Percentiles rank a stretch among this genome's conserved stretches.
Conservation (phyloP, 345 rosid species). For the Lepidium didymum region DNA sequence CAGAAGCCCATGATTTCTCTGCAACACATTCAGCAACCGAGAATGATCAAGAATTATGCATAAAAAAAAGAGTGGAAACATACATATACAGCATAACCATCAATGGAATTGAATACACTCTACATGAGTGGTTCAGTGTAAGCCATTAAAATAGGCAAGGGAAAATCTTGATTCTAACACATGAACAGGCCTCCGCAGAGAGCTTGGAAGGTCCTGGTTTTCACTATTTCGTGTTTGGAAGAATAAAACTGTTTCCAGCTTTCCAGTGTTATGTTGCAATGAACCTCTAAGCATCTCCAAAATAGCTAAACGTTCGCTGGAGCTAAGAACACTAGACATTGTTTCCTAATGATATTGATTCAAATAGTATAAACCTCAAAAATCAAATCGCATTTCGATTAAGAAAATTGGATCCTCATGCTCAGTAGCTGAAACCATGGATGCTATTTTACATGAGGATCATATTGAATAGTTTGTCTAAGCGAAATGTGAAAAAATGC, state of each 20-base stretch:
- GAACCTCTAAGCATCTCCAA: neutral
- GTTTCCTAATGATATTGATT: neutral
- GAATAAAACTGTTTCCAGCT: neutral
- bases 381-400: neutral
- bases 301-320: neutral
- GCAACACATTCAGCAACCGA: neutral
- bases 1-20: constrained; percentile 40
- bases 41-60: neutral
- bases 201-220: neutral
- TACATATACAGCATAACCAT: neutral
- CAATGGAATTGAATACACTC: no score
- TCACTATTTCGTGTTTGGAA: neutral
- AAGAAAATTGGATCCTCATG: neutral
- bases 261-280: neutral
- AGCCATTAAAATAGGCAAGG: neutral
- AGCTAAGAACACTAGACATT: neutral
- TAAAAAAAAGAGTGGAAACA: neutral
- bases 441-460: neutral
- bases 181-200: neutral
- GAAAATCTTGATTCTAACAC: neutral
- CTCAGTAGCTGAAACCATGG: neutral
- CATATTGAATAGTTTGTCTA: neutral
- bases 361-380: neutral
- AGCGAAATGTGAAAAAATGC: neutral
- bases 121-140: no score